Conservation (phyloP, 2,329 filamentous ascomycete genomes). For the Pseudovirgaria hyperparasitica region DNA sequence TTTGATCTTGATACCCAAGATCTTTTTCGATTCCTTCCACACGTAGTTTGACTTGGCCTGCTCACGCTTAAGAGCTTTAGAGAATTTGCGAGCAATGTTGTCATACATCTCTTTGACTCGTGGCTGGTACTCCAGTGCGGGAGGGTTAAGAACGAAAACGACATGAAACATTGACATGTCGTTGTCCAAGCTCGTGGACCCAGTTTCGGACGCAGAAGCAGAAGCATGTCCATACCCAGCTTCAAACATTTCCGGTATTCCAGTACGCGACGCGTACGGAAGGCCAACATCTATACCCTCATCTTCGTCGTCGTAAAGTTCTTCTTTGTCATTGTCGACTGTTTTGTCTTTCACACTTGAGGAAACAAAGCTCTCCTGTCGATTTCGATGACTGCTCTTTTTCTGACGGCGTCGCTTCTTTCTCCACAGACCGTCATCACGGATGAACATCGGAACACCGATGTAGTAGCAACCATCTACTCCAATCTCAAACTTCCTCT, state of each 20-base stretch:
- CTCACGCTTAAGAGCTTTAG: slow-evolving; percentile 84
- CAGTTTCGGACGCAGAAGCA: slow-evolving; percentile 19
- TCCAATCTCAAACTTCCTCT: slow-evolving; percentile 26
- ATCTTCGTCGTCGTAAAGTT: slow-evolving; percentile 10
- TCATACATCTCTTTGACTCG: slow-evolving; percentile 70
- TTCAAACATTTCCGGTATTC: slow-evolving; percentile 24
- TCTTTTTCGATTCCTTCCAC: slow-evolving; percentile 77
- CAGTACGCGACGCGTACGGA: slow-evolving; percentile 17
- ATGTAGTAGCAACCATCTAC: slow-evolving; percentile 27
- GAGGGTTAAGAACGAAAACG: slow-evolving; percentile 79
- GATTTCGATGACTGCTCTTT: slow-evolving; percentile 17
- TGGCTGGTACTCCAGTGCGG: slow-evolving; percentile 60
- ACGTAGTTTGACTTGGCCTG: slow-evolving; percentile 85
- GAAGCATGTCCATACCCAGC: slow-evolving; percentile 27
- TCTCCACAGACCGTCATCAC: slow-evolving; percentile 27
- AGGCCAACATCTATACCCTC: slow-evolving; percentile 12
- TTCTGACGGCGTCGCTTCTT: slow-evolving; percentile 15
- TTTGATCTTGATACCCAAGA: slow-evolving; percentile 69
- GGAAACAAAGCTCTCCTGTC: slow-evolving; percentile 10
- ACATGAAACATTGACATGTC: slow-evolving; percentile 98
- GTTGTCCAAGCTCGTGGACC: no score
- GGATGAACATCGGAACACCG: slow-evolving; percentile 29
- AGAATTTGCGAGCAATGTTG: slow-evolving; percentile 83
- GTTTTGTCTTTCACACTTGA: not conserved
- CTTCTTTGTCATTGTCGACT: no score